A percentile compares a stretch with the other conserved stretches of the same genome.
phyloP scores from a whole-genome alignment of 2,329 filamentous ascomycete genomes.

The Aspergillus neotritici region DNA sequence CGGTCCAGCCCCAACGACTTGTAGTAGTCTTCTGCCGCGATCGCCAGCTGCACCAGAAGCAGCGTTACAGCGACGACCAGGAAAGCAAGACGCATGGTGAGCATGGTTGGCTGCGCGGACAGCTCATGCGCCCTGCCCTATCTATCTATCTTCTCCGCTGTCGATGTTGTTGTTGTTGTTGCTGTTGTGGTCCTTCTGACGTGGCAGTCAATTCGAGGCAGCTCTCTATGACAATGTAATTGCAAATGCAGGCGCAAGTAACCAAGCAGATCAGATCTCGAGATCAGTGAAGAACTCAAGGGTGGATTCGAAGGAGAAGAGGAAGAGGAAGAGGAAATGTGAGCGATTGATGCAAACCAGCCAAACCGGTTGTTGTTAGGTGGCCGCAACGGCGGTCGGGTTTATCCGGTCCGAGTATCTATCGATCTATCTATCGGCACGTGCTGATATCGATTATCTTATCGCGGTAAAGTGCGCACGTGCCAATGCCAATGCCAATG shows the following conservation, averaged over 20 bases:
- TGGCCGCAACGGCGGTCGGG: too few species aligned
- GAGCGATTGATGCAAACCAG: too few species aligned
- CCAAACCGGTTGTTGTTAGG: too few species aligned
- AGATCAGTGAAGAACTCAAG: conserved; percentile 19
- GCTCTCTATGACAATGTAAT: not conserved
- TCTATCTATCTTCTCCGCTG: too few species aligned
- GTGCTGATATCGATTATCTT: too few species aligned
- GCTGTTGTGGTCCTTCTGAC: not conserved
- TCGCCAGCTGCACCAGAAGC: conserved; percentile 33
- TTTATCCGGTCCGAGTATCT: too few species aligned
- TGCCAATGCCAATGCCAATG: too few species aligned
- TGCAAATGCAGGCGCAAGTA: not conserved
- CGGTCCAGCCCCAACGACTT: conserved; percentile 76
- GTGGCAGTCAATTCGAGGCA: not conserved
- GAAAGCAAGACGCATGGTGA: conserved; percentile 31
- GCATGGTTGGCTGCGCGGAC: conserved; percentile 12
- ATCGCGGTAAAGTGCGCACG: too few species aligned
- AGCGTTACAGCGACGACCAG: conserved; percentile 30
- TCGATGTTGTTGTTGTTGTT: not conserved
- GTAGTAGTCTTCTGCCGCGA: conserved; percentile 45
- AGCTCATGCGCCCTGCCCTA: conserved; percentile 6
- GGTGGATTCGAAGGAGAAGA: not conserved
- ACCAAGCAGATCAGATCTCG: conserved; percentile 4
- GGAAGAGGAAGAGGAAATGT: too few species aligned
- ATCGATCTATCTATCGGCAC: too few species aligned